These are phyloP conservation scores for Epichloe uncinata DNA, from an alignment of 2,329 filamentous ascomycete genomes.

Conservation along the genomic window DNA sequence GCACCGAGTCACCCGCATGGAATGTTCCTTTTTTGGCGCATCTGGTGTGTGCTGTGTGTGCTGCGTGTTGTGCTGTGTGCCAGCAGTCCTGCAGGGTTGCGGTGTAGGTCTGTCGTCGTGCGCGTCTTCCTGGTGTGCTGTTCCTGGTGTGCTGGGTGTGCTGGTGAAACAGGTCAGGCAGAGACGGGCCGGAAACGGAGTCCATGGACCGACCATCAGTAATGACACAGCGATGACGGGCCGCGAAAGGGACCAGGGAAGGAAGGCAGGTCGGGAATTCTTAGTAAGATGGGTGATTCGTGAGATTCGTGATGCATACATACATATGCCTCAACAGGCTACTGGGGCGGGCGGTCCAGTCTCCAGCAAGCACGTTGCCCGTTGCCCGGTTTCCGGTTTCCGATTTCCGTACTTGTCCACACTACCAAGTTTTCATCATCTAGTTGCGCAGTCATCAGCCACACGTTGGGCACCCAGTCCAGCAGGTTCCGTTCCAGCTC, in stretches of 20 bases:
- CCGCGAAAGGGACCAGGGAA: not conserved
- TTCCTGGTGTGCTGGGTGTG: not conserved
- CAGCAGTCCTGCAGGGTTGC: not conserved
- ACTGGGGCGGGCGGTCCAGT: too few species aligned
- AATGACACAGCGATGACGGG: not conserved
- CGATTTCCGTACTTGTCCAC: too few species aligned
- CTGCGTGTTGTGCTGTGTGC: too few species aligned
- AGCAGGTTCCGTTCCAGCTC: not conserved
- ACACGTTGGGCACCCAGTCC: constrained; percentile 2
- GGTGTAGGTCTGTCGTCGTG: not conserved
- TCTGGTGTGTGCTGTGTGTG: not conserved
- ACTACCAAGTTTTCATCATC: too few species aligned
- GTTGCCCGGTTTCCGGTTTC: too few species aligned
- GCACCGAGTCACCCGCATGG: not conserved
- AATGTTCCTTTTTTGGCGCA: not conserved
- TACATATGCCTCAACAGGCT: too few species aligned
- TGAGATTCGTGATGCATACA: too few species aligned
- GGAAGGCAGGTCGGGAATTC: too few species aligned
- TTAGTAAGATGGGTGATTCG: too few species aligned
- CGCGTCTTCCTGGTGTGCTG: not conserved
- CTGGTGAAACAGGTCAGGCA: too few species aligned
- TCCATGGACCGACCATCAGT: not conserved
- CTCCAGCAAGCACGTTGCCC: too few species aligned
- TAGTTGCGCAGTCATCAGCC: not conserved
- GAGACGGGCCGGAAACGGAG: not conserved